Conservation (phyloP, 2,329 filamentous ascomycete species). For the Dryadomyces quercivorus region DNA sequence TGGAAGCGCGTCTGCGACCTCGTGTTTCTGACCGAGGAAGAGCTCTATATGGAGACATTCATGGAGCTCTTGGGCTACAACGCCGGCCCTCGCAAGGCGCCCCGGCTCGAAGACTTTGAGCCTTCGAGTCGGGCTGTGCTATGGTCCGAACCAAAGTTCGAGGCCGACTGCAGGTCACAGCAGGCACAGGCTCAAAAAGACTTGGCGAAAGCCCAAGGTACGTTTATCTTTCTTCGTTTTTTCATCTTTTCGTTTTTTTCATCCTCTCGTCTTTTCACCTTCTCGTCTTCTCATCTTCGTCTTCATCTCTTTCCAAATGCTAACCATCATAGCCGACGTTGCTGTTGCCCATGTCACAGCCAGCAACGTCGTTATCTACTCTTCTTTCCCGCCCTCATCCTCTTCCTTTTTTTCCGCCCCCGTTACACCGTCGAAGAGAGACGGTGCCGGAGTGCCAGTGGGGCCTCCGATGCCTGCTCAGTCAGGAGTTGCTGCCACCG, state of each 20-base stretch:
- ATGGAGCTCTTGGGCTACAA: constrained; percentile 23
- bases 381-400: no score
- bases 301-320: no score
- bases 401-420: no score
- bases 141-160: no score
- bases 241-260: not conserved
- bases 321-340: not conserved
- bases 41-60: constrained; percentile 10
- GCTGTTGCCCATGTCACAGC: no score
- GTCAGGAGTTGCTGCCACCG: no score
- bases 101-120: constrained; percentile 17
- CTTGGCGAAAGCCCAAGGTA: not conserved
- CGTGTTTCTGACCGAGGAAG: not conserved
- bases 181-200: not conserved
- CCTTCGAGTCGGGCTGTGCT: constrained; percentile 15
- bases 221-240: not conserved
- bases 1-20: constrained; percentile 20
- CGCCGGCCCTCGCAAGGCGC: constrained; percentile 19
- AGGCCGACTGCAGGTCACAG: no score
- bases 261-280: constrained; percentile 13
- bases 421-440: no score
- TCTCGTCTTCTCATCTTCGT: no score
- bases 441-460: no score
- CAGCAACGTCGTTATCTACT: no score
- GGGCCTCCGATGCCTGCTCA: no score